Evolutionary conservation across 169 alveolate genomes (phyloP), one percentile per base, ranked within the genome.

Genomic region (Eimeria sp.): DNA sequence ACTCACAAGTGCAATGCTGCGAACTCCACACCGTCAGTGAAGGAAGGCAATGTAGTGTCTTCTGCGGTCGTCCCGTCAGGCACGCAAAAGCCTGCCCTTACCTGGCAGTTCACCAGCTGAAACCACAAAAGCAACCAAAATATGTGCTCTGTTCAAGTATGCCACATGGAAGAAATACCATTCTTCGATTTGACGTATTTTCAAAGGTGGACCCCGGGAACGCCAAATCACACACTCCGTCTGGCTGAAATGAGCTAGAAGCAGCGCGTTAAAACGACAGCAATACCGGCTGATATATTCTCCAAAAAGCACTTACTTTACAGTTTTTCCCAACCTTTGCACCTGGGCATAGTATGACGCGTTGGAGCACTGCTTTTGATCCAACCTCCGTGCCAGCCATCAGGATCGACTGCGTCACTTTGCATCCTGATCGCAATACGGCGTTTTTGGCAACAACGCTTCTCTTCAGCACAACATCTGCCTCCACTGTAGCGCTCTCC

Each of bases 11-110:
- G 94, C 6, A 65, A 43, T 65, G 65, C 94, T 63, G 82, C 58
- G 25, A 87, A 87, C 49, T 87, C 78, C 57, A 78, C 95, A 63
- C 80, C 96, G 61, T 92, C 96, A 1, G 87, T 43, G 49, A 92
- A 84, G 43, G 92, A 63, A n/a, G 96, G 96, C 43, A 94, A n/a
- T n/a, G 92, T 82, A 22, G 90, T 89, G 82, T 94, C 96, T 63
- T 94, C 96, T 57, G 96, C 96, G 34, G 49, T 89, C 51, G 96
- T 94, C 49, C 94, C 94, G 54, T 88, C 88, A 16, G 96, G 96
- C 89, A 94, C 96, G 70, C 94, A 70, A 73, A 82, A 94, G 80
- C 96, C 96, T 25, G 83, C 94, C 20, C 96, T 75, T 11, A 94
- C 94, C 40, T 94, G 96, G 70, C 96, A 94, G 65, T 65, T 94